Conservation (phyloP, 2,329 filamentous ascomycete genomes). For the Furcasterigmium furcatum region DNA sequence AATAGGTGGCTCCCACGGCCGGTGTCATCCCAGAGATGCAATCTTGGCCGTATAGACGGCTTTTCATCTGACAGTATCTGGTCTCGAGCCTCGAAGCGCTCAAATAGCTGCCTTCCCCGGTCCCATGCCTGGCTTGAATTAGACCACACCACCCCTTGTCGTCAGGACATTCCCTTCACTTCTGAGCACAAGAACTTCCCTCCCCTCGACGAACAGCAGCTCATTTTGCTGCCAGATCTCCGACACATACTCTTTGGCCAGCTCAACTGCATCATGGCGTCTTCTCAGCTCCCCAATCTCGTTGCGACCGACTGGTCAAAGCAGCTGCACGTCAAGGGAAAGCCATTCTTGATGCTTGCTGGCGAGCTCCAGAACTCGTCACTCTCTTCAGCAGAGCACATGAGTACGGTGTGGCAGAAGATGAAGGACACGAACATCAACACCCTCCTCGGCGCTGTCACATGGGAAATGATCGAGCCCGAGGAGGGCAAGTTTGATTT, state of each 20-base stretch:
- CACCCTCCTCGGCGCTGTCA: conserved; percentile 24
- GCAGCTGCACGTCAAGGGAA: conserved; percentile 27
- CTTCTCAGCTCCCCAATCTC: neutral
- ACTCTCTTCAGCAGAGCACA: conserved; percentile 19
- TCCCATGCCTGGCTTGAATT: neutral
- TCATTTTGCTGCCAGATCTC: no score
- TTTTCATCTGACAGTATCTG: no score
- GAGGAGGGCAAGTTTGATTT: conserved; percentile 24
- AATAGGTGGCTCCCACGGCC: no score
- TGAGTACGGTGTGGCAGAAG: conserved; percentile 21
- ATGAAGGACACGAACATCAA: conserved; percentile 22
- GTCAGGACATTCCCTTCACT: no score
- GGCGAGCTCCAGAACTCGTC: conserved; percentile 28
- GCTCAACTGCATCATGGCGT: no score
- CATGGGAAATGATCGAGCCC: conserved; percentile 27
- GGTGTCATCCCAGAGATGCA: no score
- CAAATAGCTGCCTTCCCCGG: neutral
- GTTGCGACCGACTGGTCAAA: conserved; percentile 3
- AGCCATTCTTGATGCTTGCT: conserved; percentile 24
- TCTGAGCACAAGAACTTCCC: no score
- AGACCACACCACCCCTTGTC: no score
- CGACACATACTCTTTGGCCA: no score
- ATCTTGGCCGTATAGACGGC: no score
- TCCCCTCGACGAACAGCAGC: no score
- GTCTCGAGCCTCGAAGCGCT: neutral